Base-by-base conservation (phyloP, 1,284 basidiomycete genomes). In the Puccinia triticina region DNA sequence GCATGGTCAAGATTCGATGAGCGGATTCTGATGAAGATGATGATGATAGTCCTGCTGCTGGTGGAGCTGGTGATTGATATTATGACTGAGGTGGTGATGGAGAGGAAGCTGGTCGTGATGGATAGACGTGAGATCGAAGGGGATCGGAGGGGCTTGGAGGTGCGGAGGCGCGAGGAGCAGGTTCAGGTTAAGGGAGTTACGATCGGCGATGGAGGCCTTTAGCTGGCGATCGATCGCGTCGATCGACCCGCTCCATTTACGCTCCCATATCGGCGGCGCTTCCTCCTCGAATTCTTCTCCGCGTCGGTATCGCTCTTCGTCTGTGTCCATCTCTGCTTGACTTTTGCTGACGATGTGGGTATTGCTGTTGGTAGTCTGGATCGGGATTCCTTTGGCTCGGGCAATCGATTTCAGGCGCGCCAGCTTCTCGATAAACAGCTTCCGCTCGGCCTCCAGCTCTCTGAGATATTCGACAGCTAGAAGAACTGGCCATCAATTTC, bases 401-500 rank as follows among this genome's bases (percentile, higher is more conserved):
- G 71, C 21, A 5, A 53, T 53, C 48, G 46, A 21, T 34, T 29
- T 73, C n/a, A 73, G 53, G 26, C 48, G 69, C 34, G 57, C 57
- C 26, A 72, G 55, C 61, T 46, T 53, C 34, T 71, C 67, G 14
- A 80, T 11, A 18, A 80, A 71, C 10, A 18, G 8, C 18, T 46
- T 23, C 8, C 77, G 61, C 59, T 80, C 77, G 5, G 29, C 37
- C 43, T 80, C 66, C 40, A 80, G 57, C 46, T 80, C 67, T 46
- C 67, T 55, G n/a, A 80, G 57, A 69, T 80, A 72, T 46, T 80
- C 77, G 23, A 80, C 77, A n/a, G 77, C 77, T 80, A n/a, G n/a
- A n/a, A n/a, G 14, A 32, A 53, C 32, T 14, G 55, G 26, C 4
- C 29, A 26, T 16, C 59, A 61, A 18, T 26, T 46, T 21, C 5